Evolutionary conservation across 148 eudicot genomes (phyloP).

Genomic region (Chenopodium suecicum): DNA sequence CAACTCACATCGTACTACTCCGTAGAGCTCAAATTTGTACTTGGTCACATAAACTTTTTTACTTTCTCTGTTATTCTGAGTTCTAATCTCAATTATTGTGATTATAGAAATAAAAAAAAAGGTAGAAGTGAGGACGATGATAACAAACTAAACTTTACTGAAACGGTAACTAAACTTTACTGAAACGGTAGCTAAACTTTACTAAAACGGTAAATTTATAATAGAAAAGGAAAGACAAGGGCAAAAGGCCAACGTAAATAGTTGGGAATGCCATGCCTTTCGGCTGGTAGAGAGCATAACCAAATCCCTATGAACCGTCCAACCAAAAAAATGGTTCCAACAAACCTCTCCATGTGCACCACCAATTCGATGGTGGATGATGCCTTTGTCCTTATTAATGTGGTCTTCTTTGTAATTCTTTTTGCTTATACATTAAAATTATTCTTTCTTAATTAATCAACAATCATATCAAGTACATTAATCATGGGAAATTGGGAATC

Average conservation of each 20-base stretch:
- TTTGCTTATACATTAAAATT: not conserved
- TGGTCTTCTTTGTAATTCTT: not conserved
- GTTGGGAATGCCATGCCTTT: not conserved
- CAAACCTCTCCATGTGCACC: not conserved
- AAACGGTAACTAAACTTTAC: no score
- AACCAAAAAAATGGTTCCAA: not conserved
- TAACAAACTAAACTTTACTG: not conserved
- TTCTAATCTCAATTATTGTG: no score
- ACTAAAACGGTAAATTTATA: not conserved
- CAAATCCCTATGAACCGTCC: slow-evolving; percentile 17
- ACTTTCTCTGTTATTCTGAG: no score
- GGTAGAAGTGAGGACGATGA: no score
- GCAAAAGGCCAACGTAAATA: slow-evolving; percentile 10
- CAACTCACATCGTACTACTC: no score
- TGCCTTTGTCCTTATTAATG: slow-evolving; percentile 11
- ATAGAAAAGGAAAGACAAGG: not conserved
- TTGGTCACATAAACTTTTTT: no score
- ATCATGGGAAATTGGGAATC: not conserved
- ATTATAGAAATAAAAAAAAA: no score
- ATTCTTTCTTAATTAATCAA: slow-evolving; percentile 4
- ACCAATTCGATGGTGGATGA: not conserved
- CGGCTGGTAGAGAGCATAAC: not conserved
- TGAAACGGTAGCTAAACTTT: not conserved
- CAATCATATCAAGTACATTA: not conserved
- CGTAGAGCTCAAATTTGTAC: no score